Evolutionary conservation across 2,329 filamentous ascomycete genomes (phyloP).

Genomic region (Xylaria polymorpha): DNA sequence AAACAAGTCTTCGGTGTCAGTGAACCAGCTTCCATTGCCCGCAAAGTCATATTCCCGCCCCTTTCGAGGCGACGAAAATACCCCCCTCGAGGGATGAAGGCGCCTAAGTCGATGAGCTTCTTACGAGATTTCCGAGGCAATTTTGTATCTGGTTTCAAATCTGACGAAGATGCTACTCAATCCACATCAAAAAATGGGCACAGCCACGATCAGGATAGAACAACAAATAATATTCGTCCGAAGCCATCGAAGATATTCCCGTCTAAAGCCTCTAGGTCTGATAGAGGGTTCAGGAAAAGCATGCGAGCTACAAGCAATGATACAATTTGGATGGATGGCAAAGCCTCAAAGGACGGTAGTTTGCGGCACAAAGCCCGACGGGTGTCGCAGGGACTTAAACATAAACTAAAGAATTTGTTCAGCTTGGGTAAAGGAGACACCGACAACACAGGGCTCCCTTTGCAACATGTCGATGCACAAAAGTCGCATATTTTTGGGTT

Average conservation of each 20-base stretch:
- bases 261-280: constrained; percentile 52
- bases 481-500: constrained; percentile 48
- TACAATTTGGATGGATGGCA: constrained; percentile 48
- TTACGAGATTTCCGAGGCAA: constrained; percentile 51
- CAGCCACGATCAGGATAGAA: constrained; percentile 16
- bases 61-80: constrained; percentile 46
- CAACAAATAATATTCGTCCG: constrained; percentile 45
- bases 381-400: constrained; percentile 70
- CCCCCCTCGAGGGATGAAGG: constrained; percentile 52
- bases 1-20: constrained; percentile 26
- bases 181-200: constrained; percentile 18
- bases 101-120: constrained; percentile 68
- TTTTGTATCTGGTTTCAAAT: constrained; percentile 18
- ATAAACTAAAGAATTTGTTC: constrained; percentile 70
- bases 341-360: constrained; percentile 48
- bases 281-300: constrained; percentile 54
- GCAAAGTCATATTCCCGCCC: constrained; percentile 1
- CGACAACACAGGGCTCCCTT: constrained; percentile 54
- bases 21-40: constrained; percentile 32
- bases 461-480: constrained; percentile 65
- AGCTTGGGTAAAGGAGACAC: constrained; percentile 55
- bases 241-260: constrained; percentile 60
- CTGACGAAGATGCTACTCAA: constrained; percentile 16
- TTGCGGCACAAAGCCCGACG: constrained; percentile 68
- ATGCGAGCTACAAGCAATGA: constrained; percentile 63